Conservation (phyloP, 768 basidiomycete species). For the Boletellus emodensis region DNA sequence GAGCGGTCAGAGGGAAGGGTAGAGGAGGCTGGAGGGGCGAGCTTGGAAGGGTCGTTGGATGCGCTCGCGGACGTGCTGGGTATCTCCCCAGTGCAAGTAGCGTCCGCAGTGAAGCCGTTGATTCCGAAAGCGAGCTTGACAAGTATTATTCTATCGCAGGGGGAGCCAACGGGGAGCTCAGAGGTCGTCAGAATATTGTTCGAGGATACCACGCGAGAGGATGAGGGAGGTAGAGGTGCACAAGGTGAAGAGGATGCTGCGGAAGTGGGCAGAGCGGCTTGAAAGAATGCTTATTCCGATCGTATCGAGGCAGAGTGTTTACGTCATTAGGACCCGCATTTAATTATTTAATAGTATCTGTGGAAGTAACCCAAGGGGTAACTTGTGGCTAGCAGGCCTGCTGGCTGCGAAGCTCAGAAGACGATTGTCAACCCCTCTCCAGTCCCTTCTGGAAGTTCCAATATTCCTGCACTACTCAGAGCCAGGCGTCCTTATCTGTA, state of each 20-base stretch:
- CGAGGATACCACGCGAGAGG: conserved; percentile 7
- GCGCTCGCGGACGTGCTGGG: conserved; percentile 61
- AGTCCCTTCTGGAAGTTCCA: too few relatives aligned
- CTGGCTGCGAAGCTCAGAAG: too few relatives aligned
- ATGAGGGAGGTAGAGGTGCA: neutral
- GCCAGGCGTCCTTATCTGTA: too few relatives aligned
- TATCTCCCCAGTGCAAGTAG: conserved; percentile 55
- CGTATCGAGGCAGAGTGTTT: too few relatives aligned
- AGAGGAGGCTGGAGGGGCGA: conserved; percentile 9
- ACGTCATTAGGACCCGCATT: too few relatives aligned
- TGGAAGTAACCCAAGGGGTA: too few relatives aligned
- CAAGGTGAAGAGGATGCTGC: neutral
- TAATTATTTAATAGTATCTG: too few relatives aligned
- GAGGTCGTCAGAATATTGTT: conserved; percentile 38
- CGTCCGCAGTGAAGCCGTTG: conserved; percentile 56
- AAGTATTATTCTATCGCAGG: conserved; percentile 42
- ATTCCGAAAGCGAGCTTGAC: conserved; percentile 60
- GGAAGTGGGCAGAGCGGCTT: neutral
- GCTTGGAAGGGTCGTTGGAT: conserved; percentile 54
- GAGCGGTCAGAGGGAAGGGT: neutral
- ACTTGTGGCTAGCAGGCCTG: too few relatives aligned
- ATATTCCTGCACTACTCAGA: too few relatives aligned
- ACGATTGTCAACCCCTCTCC: too few relatives aligned
- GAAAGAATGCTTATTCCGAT: neutral
- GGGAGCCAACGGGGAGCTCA: conserved; percentile 43